phyloP scores from a whole-genome alignment of 441 rosid genomes.

The Syzygium syzygioides region DNA sequence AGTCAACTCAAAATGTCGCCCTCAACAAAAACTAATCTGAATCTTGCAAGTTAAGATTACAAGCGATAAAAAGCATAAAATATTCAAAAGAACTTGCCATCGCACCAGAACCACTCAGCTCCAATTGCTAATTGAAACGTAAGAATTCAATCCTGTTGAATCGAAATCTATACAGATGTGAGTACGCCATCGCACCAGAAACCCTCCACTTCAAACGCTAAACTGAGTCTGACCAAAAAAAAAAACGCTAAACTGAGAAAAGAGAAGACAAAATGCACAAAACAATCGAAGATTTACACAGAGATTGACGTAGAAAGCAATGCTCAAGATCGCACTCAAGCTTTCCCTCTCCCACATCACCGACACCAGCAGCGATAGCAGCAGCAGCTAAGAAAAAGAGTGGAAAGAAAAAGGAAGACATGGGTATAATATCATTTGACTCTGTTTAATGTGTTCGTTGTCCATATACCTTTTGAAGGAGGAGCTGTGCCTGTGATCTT shows the following conservation, averaged over 20 bases:
- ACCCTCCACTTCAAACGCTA: neutral
- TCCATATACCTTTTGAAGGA: slow-evolving; percentile 56
- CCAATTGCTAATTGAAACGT: neutral
- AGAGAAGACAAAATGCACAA: neutral
- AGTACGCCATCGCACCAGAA: neutral
- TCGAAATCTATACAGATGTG: neutral
- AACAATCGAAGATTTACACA: neutral
- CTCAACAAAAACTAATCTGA: neutral
- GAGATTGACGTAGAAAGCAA: neutral
- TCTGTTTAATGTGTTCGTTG: neutral
- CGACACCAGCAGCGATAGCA: neutral
- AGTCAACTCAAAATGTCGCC: neutral
- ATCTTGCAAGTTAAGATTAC: neutral
- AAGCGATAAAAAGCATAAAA: neutral
- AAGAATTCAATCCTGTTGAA: neutral
- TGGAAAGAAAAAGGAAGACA: neutral
- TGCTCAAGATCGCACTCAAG: neutral
- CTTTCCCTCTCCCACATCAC: neutral
- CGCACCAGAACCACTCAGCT: neutral
- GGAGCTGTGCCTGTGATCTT: slow-evolving; percentile 31
- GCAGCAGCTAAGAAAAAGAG: neutral
- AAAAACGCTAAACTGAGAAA: neutral
- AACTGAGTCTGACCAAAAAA: too few species aligned
- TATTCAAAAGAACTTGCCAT: neutral
- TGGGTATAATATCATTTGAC: neutral